A percentile compares a stretch with the other conserved stretches of the same genome.
Evolutionary conservation across 2,329 filamentous ascomycete genomes (phyloP).

Genomic region (Botrytis paeoniae): DNA sequence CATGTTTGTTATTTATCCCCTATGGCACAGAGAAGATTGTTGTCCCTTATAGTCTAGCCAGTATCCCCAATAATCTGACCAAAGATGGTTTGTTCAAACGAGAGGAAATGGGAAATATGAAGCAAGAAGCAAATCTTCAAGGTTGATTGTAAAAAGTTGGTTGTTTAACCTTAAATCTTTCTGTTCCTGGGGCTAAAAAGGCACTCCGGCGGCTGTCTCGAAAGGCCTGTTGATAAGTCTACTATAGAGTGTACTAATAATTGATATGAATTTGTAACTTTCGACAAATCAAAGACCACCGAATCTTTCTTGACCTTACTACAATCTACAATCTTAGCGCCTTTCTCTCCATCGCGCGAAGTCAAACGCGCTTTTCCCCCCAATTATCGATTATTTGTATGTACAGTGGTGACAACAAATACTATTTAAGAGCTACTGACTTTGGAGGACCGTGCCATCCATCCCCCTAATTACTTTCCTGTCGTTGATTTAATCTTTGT

Average conservation of each 20-base stretch:
- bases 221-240: background rate
- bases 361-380: background rate
- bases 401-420: background rate
- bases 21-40: background rate
- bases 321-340: background rate
- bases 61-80: background rate
- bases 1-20: background rate
- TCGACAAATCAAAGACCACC: background rate
- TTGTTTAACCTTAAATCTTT: background rate
- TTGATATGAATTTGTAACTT: background rate
- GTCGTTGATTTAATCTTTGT: background rate
- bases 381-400: background rate
- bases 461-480: background rate
- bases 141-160: background rate
- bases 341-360: background rate
- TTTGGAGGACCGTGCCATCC: slow-evolving; percentile 1
- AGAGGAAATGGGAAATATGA: background rate
- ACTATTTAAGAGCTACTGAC: background rate
- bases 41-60: background rate
- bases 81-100: background rate
- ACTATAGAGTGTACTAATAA: background rate
- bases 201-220: background rate
- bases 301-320: background rate
- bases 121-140: background rate
- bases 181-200: background rate